phyloP scores from a whole-genome alignment of 768 basidiomycete genomes.

The Auriscalpium orientale region DNA sequence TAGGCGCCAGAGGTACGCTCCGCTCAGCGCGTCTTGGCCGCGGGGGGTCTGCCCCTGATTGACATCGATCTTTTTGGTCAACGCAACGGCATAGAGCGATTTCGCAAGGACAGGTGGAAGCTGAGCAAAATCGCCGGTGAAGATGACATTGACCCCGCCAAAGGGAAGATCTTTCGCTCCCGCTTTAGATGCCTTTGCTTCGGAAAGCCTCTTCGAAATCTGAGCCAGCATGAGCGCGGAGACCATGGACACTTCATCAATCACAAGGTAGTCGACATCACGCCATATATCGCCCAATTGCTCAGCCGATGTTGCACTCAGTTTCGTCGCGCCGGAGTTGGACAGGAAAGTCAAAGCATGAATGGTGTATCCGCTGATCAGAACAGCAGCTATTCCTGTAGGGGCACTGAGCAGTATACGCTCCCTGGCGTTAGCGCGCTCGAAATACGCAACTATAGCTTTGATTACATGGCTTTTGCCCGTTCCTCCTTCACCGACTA shows the following conservation, averaged over 20 bases:
- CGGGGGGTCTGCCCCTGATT: background rate
- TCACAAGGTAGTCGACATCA: slow-evolving; percentile 12
- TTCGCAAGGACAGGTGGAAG: background rate
- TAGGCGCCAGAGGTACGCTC: background rate
- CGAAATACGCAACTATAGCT: slow-evolving; percentile 16
- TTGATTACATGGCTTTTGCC: slow-evolving; percentile 17
- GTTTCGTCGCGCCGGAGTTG: background rate
- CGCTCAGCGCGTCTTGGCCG: background rate
- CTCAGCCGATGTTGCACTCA: background rate
- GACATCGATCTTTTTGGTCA: background rate
- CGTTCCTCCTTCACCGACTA: background rate
- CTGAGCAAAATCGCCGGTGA: background rate
- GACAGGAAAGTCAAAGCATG: slow-evolving; percentile 20
- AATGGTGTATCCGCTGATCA: slow-evolving; percentile 24
- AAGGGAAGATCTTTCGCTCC: background rate
- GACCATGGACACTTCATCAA: slow-evolving; percentile 20
- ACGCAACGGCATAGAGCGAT: background rate
- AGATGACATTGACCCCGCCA: background rate
- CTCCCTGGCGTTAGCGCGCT: background rate
- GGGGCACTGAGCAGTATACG: slow-evolving; percentile 18
- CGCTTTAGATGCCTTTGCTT: slow-evolving; percentile 11
- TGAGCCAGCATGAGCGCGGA: slow-evolving; percentile 16
- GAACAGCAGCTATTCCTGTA: slow-evolving; percentile 23
- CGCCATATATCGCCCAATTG: slow-evolving; percentile 12
- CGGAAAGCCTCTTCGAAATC: slow-evolving; percentile 15